Base-by-base conservation (phyloP, 768 basidiomycete species). In the Leccinum obscurum region DNA sequence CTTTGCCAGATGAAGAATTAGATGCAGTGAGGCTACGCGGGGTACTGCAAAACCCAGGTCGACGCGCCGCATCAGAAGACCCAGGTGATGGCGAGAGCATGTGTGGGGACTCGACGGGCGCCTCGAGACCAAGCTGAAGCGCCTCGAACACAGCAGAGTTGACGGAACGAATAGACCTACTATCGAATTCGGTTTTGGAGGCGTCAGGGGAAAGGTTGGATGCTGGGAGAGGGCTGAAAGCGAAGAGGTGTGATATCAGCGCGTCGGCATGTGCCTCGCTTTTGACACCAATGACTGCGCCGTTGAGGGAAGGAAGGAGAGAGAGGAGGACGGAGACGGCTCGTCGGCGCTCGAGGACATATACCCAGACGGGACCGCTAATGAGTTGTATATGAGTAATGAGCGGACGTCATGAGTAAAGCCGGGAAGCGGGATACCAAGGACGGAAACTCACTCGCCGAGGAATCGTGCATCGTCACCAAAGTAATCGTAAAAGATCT, bases 291-390 rank as follows among this genome's bases (percentile, higher is more conserved):
- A 93, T 89, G 56, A 94, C 68, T 0, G 79, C 89, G 70, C 86
- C 77, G 54, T 63, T 54, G 44, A 75, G 61, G 26, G 72, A 70
- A 57, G 90, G 89, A 82, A 93, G 90, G 66, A 93, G 83, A 1
- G 87, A 85, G 51, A 83, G 78, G 81, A 88, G 88, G 55, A 92
- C 89, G 73, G 92, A 86, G 52, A 94, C 87, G 6, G 92, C 89
- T 41, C 88, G 84, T 55, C 88, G 80, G 39, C 92, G 85, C 70
- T 93, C 92, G 62, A 94, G 87, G 41, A 94, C 88, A 72, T 93
- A 94, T 22, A 94, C 90, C 89, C 92, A 93, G n/a, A 92, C 89
- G 20, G 92, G 88, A 59, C 90, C 90, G 62, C 91, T 93, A 62
- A 56, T 60, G 32, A 35, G 32, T n/a, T n/a, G 8, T 8, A 44